Evolutionary conservation across 345 rosid genomes (phyloP), one percentile per base, ranked within the genome.

Genomic region (Murraya koenigii): DNA sequence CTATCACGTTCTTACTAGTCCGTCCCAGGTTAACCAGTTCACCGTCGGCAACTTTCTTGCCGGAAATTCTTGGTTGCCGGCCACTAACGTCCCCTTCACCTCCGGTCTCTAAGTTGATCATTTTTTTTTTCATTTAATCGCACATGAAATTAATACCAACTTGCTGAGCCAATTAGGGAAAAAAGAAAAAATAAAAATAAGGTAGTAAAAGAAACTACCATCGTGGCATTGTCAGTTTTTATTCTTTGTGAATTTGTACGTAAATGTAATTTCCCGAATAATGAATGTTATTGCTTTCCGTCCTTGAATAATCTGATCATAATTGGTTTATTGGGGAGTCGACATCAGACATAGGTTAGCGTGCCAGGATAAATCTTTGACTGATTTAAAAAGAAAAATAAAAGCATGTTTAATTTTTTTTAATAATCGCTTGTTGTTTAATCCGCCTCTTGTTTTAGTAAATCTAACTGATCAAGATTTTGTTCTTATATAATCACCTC

Each of bases 31-130:
- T 1, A 81, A 80, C 7, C 67, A 49, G 80, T 91, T 91, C 75
- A 86, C 83, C 0, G 86, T 82, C 5, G 80, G 82, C 4, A 85
- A 75, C 28, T 89, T 91, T 68, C 75, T 91, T 0, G 87, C 81
- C 6, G 87, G 89, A 1, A 36, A 41, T 8, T 75, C 87, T 3
- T 91, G 93, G 95, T 44, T 91, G 80, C 85, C 89, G 0, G 77
- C 41, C 0, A 79, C 89, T 3, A 73, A 80, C 2, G 89, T 91
- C 35, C 88, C 91, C 5, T 91, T 82, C 82, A 78, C 83, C 20
- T 41, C 86, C 9, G 90, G 90, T 0, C 87, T 89, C 67, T 90
- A 77, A 75, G 39, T 54, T 47, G 39, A 20, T 70, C 49, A 44
- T 44, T 44, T 17, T 44, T 44, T 44, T 13, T 44, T 3, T 0